Evolutionary conservation across 75 land plant genomes (phyloP).

Genomic region (Pinus tabuliformis): DNA sequence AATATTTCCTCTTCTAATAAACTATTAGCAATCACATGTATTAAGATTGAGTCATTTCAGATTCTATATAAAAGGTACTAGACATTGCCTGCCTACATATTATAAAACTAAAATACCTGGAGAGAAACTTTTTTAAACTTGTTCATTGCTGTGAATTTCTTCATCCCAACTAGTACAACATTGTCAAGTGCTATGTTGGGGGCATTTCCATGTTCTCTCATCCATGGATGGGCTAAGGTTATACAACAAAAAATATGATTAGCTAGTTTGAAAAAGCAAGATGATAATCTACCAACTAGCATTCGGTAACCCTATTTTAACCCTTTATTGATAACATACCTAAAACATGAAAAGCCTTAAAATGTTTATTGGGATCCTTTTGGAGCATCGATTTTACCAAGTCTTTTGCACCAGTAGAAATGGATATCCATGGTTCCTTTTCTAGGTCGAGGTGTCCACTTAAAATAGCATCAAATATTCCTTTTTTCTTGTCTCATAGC

Average conservation of each 20-base stretch:
- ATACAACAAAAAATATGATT: too few species aligned
- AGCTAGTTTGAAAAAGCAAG: too few species aligned
- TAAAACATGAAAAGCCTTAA: conserved; percentile 65
- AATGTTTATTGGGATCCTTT: conserved; percentile 58
- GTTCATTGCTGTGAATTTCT: conserved; percentile 96
- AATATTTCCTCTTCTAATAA: conserved; percentile 77
- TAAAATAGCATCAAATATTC: conserved; percentile 71
- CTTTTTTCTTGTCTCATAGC: conserved; percentile 72
- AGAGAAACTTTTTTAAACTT: conserved; percentile 93
- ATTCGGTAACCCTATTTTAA: too few species aligned
- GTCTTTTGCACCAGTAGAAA: conserved; percentile 80
- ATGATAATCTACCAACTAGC: too few species aligned
- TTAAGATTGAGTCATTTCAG: not conserved
- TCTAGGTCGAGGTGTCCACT: conserved; percentile 71
- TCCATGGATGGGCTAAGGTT: conserved; percentile 81
- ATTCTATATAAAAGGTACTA: too few species aligned
- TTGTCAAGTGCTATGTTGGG: conserved; percentile 86
- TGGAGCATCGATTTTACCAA: conserved; percentile 82
- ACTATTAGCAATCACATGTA: conserved; percentile 74
- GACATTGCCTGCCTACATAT: not conserved
- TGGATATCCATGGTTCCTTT: conserved; percentile 83
- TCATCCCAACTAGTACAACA: conserved; percentile 87
- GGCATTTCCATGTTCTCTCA: conserved; percentile 84
- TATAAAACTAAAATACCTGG: conserved; percentile 36
- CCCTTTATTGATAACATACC: conserved; percentile 32